Evolutionary conservation across 495 filamentous ascomycete species (phyloP).

Genomic region (Podospora comata): DNA sequence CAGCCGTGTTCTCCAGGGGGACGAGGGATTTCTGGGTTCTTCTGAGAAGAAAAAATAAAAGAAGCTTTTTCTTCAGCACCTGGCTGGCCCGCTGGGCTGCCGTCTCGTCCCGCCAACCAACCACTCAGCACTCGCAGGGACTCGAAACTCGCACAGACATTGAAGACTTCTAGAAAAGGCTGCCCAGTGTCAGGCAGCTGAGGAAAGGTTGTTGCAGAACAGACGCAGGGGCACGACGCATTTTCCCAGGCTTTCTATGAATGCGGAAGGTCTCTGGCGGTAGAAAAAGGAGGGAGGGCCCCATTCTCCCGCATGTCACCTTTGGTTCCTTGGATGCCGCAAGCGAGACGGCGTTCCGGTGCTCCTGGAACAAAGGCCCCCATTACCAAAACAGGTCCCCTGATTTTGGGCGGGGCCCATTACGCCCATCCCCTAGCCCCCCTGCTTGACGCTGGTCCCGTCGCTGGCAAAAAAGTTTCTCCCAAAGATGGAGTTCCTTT

Average conservation of each 20-base stretch:
- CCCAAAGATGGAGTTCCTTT: slow-evolving; percentile 34
- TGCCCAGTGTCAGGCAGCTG: neutral
- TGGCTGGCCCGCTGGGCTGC: too few species aligned
- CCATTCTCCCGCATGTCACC: slow-evolving; percentile 2
- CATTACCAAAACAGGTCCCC: slow-evolving; percentile 3
- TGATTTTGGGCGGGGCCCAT: slow-evolving; percentile 13
- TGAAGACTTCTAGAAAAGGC: slow-evolving; percentile 15
- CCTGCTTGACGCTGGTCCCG: slow-evolving; percentile 4
- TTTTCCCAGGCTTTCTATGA: slow-evolving; percentile 12
- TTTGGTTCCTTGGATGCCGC: slow-evolving; percentile 3
- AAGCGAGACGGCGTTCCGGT: slow-evolving; percentile 2
- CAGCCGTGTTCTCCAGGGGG: neutral
- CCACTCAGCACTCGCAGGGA: slow-evolving; percentile 8
- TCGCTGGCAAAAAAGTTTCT: slow-evolving; percentile 21
- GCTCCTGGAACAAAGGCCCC: slow-evolving; percentile 2
- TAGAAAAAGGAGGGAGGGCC: neutral
- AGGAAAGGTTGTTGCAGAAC: slow-evolving; percentile 4
- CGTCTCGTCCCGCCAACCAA: neutral
- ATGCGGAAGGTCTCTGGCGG: slow-evolving; percentile 23
- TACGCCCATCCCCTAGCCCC: slow-evolving; percentile 11
- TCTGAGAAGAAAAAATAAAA: neutral
- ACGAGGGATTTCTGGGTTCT: neutral
- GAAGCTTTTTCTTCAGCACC: neutral
- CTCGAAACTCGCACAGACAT: slow-evolving; percentile 17
- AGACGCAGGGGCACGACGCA: neutral